Base-by-base conservation (phyloP, 805 yeast genomes). In the Starmera caribaea region DNA sequence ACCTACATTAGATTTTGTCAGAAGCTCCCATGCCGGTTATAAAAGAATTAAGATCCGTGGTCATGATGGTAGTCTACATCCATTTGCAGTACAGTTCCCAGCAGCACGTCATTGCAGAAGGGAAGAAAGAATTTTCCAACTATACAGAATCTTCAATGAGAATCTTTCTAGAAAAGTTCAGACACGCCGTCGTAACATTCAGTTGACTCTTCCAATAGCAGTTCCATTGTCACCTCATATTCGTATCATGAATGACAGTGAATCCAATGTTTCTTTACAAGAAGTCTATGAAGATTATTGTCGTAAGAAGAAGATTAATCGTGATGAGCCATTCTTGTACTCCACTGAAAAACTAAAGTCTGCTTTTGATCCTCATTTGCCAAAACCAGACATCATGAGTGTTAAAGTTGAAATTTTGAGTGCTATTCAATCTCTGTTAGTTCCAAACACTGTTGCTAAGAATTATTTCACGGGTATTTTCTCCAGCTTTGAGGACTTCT, bases 41-140 rank as follows among this genome's bases (percentile, higher is more conserved):
- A 84, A 90, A 55, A 73, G 97, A 32, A 68, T 92, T 42, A 81
- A 83, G 37, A 85, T 94, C 34, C 76, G 96, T 36, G 97, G 97
- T 11, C 86, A 86, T 50, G 97, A 92, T 59, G 97, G 97, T 46
- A 76, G 86, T 45, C 59, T 82, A 38, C 96, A 90, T 61, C 77
- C 90, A 36, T 94, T 92, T 68, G 94, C 96, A 1, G 94, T 92
- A 16, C 98, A 92, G 65, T 88, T 84, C 59, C 98, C 99, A 7
- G 95, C 97, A 13, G 96, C 96, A 11, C 79, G 99, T 50, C 96
- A 90, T 53, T 86, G 96, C 50, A 81, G 98, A 56, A 78, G 98
- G 39, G 99, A 92, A 57, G 99, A 92, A 55, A 74, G 96, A 39
- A 79, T 92, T 41, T 82, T 87, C 69, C 98, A 92, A 58, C 63